A percentile compares a stretch with the other conserved stretches of the same genome.
phyloP scores from a whole-genome alignment of 306 rosid species.

The Comarum palustre region DNA sequence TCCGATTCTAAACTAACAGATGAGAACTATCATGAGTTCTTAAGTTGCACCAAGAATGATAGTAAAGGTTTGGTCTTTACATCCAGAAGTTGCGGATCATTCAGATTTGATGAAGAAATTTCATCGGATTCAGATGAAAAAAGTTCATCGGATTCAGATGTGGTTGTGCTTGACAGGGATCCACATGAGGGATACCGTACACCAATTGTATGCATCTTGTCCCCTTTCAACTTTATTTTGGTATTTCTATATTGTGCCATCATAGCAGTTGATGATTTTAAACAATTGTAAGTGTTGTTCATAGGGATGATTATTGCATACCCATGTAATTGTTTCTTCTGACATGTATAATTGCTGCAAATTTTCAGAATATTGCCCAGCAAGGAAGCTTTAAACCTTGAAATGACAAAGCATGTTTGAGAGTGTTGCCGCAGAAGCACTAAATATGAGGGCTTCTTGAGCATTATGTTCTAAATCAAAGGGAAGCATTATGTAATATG shows the following conservation, averaged over 20 bases:
- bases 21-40: neutral
- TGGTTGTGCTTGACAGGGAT: constrained; percentile 14
- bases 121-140: constrained; percentile 30
- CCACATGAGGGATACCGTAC: constrained; percentile 19
- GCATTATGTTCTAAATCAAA: neutral
- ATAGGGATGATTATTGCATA: neutral
- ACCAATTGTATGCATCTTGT: constrained; percentile 40
- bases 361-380: constrained; percentile 45
- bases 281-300: neutral
- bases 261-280: neutral
- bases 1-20: neutral
- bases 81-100: constrained; percentile 16
- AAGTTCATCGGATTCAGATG: constrained; percentile 40
- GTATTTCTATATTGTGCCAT: constrained; percentile 1
- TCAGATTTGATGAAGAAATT: constrained; percentile 9
- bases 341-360: constrained; percentile 19
- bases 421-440: constrained; percentile 16
- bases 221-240: constrained; percentile 9
- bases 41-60: neutral
- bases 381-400: constrained; percentile 55
- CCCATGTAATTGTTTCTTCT: constrained; percentile 4
- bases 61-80: constrained; percentile 21
- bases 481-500: neutral
- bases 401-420: constrained; percentile 49
- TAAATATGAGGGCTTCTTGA: neutral